These are phyloP conservation scores for Monilinia fructigena DNA, from an alignment of 2,329 filamentous ascomycete species.

Conservation along the genomic window DNA sequence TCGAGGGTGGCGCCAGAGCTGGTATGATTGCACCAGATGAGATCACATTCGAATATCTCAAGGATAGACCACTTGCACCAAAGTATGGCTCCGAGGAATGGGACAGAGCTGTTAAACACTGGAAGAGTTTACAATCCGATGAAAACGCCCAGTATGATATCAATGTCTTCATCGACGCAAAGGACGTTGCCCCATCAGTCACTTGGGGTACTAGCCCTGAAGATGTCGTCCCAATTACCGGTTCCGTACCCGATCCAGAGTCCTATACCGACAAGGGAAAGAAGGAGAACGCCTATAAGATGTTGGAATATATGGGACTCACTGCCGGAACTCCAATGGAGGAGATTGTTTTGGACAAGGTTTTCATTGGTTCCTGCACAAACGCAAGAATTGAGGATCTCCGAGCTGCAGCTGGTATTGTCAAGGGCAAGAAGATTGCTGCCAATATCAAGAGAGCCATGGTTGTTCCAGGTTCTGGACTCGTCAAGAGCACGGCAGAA, in stretches of 20 bases:
- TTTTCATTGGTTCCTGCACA: conserved; percentile 97
- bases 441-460: conserved; percentile 88
- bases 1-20: conserved; percentile 90
- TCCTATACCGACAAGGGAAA: conserved; percentile 78
- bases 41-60: conserved; percentile 91
- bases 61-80: conserved; percentile 84
- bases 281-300: conserved; percentile 75
- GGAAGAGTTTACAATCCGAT: conserved; percentile 82
- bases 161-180: conserved; percentile 84
- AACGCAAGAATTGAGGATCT: conserved; percentile 97
- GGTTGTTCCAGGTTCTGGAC: conserved; percentile 92
- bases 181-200: conserved; percentile 89
- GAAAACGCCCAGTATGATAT: conserved; percentile 85
- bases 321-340: conserved; percentile 83
- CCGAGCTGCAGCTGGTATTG: conserved; percentile 78
- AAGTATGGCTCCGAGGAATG: conserved; percentile 78
- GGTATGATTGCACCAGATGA: conserved; percentile 97
- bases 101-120: conserved; percentile 85
- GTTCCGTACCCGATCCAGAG: conserved; percentile 84
- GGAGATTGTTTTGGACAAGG: conserved; percentile 89
- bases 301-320: conserved; percentile 96
- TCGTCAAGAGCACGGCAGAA: conserved; percentile 91
- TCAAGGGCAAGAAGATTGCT: conserved; percentile 84
- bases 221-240: conserved; percentile 92
- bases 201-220: conserved; percentile 98